Base-by-base conservation (phyloP, 352 stramenopile species). In the Bremia lactucae region DNA sequence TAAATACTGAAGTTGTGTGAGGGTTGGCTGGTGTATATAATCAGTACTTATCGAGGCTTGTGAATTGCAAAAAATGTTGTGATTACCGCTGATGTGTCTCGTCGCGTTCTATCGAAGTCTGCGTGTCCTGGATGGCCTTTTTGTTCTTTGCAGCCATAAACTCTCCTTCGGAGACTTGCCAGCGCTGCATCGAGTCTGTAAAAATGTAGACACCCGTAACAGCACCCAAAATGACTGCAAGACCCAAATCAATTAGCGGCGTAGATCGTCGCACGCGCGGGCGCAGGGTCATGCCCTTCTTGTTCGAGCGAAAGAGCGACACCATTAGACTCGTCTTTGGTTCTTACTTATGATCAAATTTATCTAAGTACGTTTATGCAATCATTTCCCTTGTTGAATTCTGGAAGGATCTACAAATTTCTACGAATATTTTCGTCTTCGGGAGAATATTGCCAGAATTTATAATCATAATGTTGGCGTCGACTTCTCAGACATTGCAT, bases 191-290 rank as follows among this genome's bases (percentile, higher is more conserved):
- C 34, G 68, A 74, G 57, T 84, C 72, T 36, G 80, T 76, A 59
- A 84, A 84, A 46, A 84, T 84, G 50, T 84, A 84, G n/a, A 80
- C 68, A 15, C 68, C 68, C 9, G 68, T 82, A 18, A 74, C 54
- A 25, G 53, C 67, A 16, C 72, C 72, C 20, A 79, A 18, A 7
- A 84, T 39, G 28, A 81, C 54, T 0, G 72, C 68, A 13, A 84
- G 48, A 7, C 53, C 58, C 20, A 84, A 48, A 36, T 84, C 72
- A 56, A 84, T 68, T n/a, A 81, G 57, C 37, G 72, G 68, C 18
- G 68, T 80, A 10, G 57, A 52, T 33, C 72, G 68, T 5, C 64
- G 62, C 35, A 79, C 58, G 19, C 72, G 72, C 36, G 68, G 65
- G 14, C 68, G 68, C 34, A 84, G 52, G 31, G 64, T 69, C 42